Percentiles rank a stretch among this genome's conserved stretches.
phyloP scores from a whole-genome alignment of 2,329 filamentous ascomycete species.

The Akanthomyces muscarius region DNA sequence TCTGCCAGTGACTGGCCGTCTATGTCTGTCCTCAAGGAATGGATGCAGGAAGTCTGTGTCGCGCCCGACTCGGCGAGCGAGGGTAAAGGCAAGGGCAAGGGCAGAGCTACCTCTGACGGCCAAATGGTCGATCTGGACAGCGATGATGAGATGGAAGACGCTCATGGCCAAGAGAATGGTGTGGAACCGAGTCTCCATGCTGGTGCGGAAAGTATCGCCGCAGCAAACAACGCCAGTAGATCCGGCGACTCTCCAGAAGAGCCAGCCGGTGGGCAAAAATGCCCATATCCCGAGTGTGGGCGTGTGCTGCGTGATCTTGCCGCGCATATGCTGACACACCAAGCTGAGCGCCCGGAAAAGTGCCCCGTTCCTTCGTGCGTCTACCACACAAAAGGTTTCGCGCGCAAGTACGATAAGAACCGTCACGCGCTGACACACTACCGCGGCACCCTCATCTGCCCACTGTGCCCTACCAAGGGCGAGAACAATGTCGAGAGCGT shows the following conservation, averaged over 20 bases:
- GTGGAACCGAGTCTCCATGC: neutral
- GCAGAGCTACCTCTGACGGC: slow-evolving; percentile 23
- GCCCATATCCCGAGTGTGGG: slow-evolving; percentile 55
- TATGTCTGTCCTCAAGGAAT: slow-evolving; percentile 55
- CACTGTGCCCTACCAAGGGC: slow-evolving; percentile 88
- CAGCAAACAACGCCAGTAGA: slow-evolving; percentile 19
- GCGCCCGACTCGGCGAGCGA: slow-evolving; percentile 48
- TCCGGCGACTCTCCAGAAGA: slow-evolving; percentile 5
- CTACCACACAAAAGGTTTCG: slow-evolving; percentile 18
- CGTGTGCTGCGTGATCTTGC: slow-evolving; percentile 62
- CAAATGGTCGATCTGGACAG: slow-evolving; percentile 9
- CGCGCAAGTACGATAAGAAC: slow-evolving; percentile 84
- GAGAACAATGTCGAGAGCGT: slow-evolving; percentile 68
- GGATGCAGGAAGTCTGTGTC: slow-evolving; percentile 57
- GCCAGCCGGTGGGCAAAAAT: slow-evolving; percentile 26
- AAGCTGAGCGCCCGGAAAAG: slow-evolving; percentile 78
- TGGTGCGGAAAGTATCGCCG: slow-evolving; percentile 2
- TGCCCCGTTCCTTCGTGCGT: slow-evolving; percentile 12
- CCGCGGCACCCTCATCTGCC: slow-evolving; percentile 96
- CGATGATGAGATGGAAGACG: slow-evolving; percentile 14
- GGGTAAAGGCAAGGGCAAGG: slow-evolving; percentile 47
- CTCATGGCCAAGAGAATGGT: neutral
- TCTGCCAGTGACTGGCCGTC: slow-evolving; percentile 57
- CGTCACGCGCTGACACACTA: slow-evolving; percentile 94
- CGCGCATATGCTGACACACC: slow-evolving; percentile 95